Percentiles rank a stretch among this genome's conserved stretches.
phyloP scores from a whole-genome alignment of 179 eudicot species.

The Sideroxylon spinosum region DNA sequence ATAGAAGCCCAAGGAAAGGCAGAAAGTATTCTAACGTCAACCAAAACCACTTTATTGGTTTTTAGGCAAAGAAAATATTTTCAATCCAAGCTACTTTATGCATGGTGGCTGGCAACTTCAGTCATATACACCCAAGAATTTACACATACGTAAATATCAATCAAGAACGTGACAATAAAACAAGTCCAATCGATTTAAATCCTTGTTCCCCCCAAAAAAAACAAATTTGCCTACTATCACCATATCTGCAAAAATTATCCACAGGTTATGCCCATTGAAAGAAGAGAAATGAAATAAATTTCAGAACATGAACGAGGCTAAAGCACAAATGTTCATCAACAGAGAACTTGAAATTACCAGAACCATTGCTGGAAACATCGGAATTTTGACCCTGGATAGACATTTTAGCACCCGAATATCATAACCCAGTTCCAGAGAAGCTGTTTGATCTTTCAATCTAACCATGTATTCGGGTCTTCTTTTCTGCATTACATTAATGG shows the following conservation, averaged over 20 bases:
- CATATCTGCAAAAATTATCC: neutral
- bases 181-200: neutral
- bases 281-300: neutral
- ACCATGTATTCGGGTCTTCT: neutral
- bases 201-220: neutral
- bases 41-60: neutral
- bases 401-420: constrained; percentile 17
- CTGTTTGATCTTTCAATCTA: neutral
- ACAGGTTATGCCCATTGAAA: neutral
- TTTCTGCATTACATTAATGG: neutral
- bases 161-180: neutral
- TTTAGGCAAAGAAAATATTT: neutral
- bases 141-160: neutral
- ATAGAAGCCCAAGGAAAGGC: neutral
- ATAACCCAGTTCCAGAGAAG: constrained; percentile 1
- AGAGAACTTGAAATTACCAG: constrained; percentile 18
- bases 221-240: neutral
- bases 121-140: neutral
- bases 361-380: neutral
- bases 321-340: neutral
- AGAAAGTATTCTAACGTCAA: neutral
- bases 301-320: neutral
- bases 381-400: constrained; percentile 16
- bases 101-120: neutral
- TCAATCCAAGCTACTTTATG: neutral